Evolutionary conservation across 2,329 filamentous ascomycete species (phyloP), one percentile per base, ranked within the genome.

Genomic region (Onygenales sp.): DNA sequence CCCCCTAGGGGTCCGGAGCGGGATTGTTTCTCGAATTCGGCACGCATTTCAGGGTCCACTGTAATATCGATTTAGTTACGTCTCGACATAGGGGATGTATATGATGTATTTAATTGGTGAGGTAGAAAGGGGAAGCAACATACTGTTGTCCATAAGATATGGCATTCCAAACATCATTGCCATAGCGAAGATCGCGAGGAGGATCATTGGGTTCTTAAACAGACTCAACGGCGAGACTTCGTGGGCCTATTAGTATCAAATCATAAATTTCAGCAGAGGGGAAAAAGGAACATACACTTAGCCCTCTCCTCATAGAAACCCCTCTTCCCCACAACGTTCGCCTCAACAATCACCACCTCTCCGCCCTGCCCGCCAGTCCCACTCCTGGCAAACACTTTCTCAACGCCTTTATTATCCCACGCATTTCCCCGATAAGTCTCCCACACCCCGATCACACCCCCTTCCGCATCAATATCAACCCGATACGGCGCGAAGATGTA

Each of bases 31-130:
- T 96, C 90, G 67, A 93, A 95, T 68, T 97, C 93, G 63, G 88
- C 89, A 63, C 85, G 85, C 73, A 89, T 87, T 71, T 98, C 93
- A n/a, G 89, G 89, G 68, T 97, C 93, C 91, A 98, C 91, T 96
- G 64, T 45, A 32, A 10, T 55, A 61, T 49, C 48, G 2, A 35
- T 21, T 44, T 35, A 38, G 46, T 41, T 13, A 53, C 31, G 27
- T 31, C 41, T 21, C 35, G 13, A 39, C n/a, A 50, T 60, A 52
- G 64, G 57, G 58, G 55, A 50, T 17, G 10, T 4, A 9, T 17
- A 35, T 14, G 10, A 35, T 2, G 14, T 5, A 10, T n/a, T 14
- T 43, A n/a, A 11, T 43, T 33, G 43, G 44, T 35, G 47, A 21
- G 27, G 46, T 39, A 11, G 42, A 33, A 39, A 41, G 7, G 8